Evolutionary conservation across 2,329 filamentous ascomycete species (phyloP), one percentile per base, ranked within the genome.

Genomic region (Monosporascus sp.): DNA sequence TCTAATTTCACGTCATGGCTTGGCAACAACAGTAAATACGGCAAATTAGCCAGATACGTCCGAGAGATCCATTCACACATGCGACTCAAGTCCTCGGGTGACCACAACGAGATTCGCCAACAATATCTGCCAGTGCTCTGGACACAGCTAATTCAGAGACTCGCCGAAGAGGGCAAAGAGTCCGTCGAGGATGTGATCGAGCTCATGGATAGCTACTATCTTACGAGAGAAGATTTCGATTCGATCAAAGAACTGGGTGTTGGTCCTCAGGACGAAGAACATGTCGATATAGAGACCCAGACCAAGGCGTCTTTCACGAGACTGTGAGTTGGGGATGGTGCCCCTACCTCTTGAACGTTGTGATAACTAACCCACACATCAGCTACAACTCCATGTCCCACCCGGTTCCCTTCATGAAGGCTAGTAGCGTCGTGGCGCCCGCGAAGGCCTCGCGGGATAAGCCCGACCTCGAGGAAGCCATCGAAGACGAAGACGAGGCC

Each of bases 61-160:
- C 95, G 96, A 64, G 94, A 99, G 64, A 90, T 99, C 6, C 94
- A 99, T 68, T 90, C 91, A 5, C 94, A 99, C 67, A 97, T 99
- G 91, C 88, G 94, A 8, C 82, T 99, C 54, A 86, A 86, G 60
- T 86, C 90, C 11, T 95, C 91, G 38, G 94, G 90, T 24, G 94
- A 99, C 66, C 84, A 93, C 50, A 88, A 96, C 65, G 94, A 99
- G 70, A 84, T 97, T 60, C 87, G 94, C 41, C 93, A 99, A 70
- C 89, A 96, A 65, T 99, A 99, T 63, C 73, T 99, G 60, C 94
- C 94, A 1, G 75, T 92, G 1, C 78, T 99, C 1, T 97, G 93
- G 90, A 81, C 88, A 46, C 83, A 86, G 64, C 79, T 93, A 22
- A 79, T 96, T 59, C 85, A 88, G 62, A 81, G 83, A 54, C 75